Conservation (phyloP, 495 filamentous ascomycete genomes). For the Parathielavia hyrcaniae region DNA sequence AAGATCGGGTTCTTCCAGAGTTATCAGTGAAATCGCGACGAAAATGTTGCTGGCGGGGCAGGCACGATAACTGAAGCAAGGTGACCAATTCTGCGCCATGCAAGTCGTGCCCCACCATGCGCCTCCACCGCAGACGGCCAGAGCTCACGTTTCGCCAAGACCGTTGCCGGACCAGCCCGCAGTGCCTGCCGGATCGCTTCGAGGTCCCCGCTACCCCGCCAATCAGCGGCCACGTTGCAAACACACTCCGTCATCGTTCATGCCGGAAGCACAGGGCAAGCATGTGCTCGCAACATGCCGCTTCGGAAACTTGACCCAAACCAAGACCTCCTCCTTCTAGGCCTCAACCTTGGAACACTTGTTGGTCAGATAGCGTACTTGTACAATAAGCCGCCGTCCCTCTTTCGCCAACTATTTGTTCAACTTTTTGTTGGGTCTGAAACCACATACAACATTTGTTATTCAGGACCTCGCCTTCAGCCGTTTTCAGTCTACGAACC, state of each 20-base stretch:
- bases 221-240: constrained; percentile 14
- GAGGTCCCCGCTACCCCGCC: neutral
- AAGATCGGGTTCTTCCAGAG: neutral
- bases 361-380: constrained; percentile 1
- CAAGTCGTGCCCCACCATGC: constrained; percentile 21
- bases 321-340: constrained; percentile 1
- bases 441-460: too few relatives aligned
- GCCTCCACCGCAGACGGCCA: neutral
- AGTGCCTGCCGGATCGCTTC: constrained; percentile 10
- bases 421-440: neutral
- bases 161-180: neutral
- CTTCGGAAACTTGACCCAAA: constrained; percentile 5
- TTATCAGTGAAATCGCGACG: neutral
- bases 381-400: neutral
- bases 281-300: neutral
- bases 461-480: neutral
- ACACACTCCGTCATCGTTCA: constrained; percentile 19
- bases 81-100: constrained; percentile 3
- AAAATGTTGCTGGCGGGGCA: constrained; percentile 22
- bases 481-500: neutral
- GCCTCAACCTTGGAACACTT: constrained; percentile 4
- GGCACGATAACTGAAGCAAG: neutral
- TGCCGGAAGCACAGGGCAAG: neutral
- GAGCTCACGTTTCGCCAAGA: neutral
- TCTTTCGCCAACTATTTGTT: neutral